Evolutionary conservation across 1,284 basidiomycete species (phyloP), one percentile per base, ranked within the genome.

Genomic region (Papiliotrema flavescens): DNA sequence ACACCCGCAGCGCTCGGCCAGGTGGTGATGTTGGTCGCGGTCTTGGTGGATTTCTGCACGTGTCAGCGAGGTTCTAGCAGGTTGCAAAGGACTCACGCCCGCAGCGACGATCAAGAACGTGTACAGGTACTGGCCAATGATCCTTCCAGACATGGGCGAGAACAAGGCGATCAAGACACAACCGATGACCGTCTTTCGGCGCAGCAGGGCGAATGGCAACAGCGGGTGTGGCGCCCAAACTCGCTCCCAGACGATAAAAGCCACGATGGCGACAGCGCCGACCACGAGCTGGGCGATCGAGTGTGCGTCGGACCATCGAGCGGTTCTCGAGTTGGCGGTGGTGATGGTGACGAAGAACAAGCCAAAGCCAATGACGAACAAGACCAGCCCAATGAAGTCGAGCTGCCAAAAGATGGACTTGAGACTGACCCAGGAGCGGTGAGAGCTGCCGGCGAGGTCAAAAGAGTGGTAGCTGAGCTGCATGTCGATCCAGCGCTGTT

Each of bases 281-380:
- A 70, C 56, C 39, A 70, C 61, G 26, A 75, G 61, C 22, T 72
- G 63, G 1, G 66, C 69, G 49, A 76, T 73, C 26, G 61, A 67
- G 56, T 74, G 74, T 50, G 59, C 54, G 43, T 73, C 71, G 7
- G 55, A 61, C 74, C 74, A 76, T 9, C 57, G 53, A 14, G 67
- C 61, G 11, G 63, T 70, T 32, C 63, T 61, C 1, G 65, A 64
- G 49, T 74, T 73, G 34, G 74, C 74, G 28, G 71, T 56, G 1
- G 74, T 76, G 59, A 76, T 65, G 9, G 70, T 72, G 32, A 73
- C 62, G 39, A 76, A 64, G 46, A 75, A 62, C 48, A 75, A 60
- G 14, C 72, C 73, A 34, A 67, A 64, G 6, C 74, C 74, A 15
- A 57, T 62, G 15, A 73, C 66, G 34, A 75, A 66, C 39, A 76